These are phyloP conservation scores for Apostasia ramifera DNA, from an alignment of 106 monocot species.

Conservation along the genomic window DNA sequence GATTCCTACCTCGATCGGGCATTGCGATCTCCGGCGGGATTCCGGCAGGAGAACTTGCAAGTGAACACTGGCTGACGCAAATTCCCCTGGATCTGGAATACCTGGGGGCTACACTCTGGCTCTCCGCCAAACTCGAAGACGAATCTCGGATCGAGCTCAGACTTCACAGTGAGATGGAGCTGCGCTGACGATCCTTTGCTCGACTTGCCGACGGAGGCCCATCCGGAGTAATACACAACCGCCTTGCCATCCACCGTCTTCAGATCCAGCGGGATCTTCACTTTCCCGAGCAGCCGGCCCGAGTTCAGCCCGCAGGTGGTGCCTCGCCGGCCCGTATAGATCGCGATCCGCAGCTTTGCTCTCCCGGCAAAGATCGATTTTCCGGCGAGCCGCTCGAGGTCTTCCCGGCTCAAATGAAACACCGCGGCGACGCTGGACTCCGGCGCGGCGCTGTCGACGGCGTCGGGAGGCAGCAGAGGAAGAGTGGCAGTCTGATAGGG, in stretches of 20 bases:
- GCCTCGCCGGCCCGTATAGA: slow-evolving; percentile 76
- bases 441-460: slow-evolving; percentile 14
- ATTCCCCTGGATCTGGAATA: slow-evolving; percentile 63
- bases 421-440: slow-evolving; percentile 34
- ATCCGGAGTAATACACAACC: slow-evolving; percentile 47
- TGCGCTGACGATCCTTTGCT: slow-evolving; percentile 18
- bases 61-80: slow-evolving; percentile 89
- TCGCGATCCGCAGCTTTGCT: slow-evolving; percentile 36
- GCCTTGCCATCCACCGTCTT: slow-evolving; percentile 36
- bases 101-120: slow-evolving; percentile 93
- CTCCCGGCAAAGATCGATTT: slow-evolving; percentile 28
- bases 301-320: slow-evolving; percentile 74
- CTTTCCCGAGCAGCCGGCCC: slow-evolving; percentile 66
- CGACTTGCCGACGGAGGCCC: slow-evolving; percentile 36
- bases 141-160: slow-evolving; percentile 72
- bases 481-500: slow-evolving; percentile 40
- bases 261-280: slow-evolving; percentile 58
- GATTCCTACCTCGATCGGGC: slow-evolving; percentile 40
- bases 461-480: slow-evolving; percentile 33
- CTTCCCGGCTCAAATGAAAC: slow-evolving; percentile 51
- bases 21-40: slow-evolving; percentile 27
- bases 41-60: slow-evolving; percentile 79
- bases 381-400: slow-evolving; percentile 38
- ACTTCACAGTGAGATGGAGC: slow-evolving; percentile 47
- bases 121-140: slow-evolving; percentile 93